These are phyloP conservation scores for Hysterangium stoloniferum DNA, from an alignment of 768 basidiomycete genomes.

Conservation along the genomic window DNA sequence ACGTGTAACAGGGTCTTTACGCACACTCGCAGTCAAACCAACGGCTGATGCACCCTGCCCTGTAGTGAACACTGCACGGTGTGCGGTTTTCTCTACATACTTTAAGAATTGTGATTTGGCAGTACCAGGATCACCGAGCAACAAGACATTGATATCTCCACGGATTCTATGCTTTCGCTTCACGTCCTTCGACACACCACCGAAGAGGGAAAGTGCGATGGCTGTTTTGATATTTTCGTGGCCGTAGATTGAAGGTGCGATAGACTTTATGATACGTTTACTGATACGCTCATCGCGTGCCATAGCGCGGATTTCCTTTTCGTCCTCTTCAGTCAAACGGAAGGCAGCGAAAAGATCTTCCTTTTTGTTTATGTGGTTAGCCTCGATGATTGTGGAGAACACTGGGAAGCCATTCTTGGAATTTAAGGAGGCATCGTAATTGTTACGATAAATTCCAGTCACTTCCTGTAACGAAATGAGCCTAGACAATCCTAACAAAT, in stretches of 20 bases:
- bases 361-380: slow-evolving; percentile 98
- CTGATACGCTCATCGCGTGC: slow-evolving; percentile 90
- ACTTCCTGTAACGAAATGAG: slow-evolving; percentile 59
- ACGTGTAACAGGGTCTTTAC: slow-evolving; percentile 92
- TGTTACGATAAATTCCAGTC: slow-evolving; percentile 96
- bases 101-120: slow-evolving; percentile 99
- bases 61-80: slow-evolving; percentile 95
- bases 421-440: slow-evolving; percentile 97
- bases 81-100: slow-evolving; percentile 98
- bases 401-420: slow-evolving; percentile 99
- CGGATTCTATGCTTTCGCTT: slow-evolving; percentile 94
- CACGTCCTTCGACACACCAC: slow-evolving; percentile 92
- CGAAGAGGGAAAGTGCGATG: slow-evolving; percentile 88
- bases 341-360: slow-evolving; percentile 99
- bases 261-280: slow-evolving; percentile 96
- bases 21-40: slow-evolving; percentile 97
- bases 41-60: slow-evolving; percentile 98
- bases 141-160: slow-evolving; percentile 94
- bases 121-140: slow-evolving; percentile 96
- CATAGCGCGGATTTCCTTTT: slow-evolving; percentile 80
- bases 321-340: slow-evolving; percentile 94
- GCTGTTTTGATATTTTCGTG: slow-evolving; percentile 99
- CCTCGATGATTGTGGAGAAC: slow-evolving; percentile 96
- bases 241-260: slow-evolving; percentile 97
- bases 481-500: background rate